Conservation (phyloP, 345 rosid species). For the Capsella bursapastoris region DNA sequence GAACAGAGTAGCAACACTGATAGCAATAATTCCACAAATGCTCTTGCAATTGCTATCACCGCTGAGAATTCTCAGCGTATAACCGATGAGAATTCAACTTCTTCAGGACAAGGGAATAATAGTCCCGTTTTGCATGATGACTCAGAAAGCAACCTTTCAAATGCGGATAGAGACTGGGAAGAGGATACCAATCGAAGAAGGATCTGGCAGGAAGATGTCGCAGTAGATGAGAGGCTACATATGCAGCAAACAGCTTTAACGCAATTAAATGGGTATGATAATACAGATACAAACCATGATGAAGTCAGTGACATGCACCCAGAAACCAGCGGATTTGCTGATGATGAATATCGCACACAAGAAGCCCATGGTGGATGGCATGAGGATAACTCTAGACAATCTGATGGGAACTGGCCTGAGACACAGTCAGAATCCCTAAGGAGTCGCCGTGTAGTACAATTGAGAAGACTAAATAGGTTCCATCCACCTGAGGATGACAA, state of each 20-base stretch:
- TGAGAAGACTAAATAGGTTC: conserved; percentile 85
- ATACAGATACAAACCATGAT: conserved; percentile 59
- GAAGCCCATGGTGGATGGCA: conserved; percentile 65
- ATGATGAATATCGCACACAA: conserved; percentile 53
- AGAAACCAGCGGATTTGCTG: conserved; percentile 54
- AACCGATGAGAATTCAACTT: conserved; percentile 50
- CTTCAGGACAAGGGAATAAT: conserved; percentile 53
- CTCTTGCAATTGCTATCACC: conserved; percentile 46
- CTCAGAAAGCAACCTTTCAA: conserved; percentile 50
- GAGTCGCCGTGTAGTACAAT: conserved; percentile 61
- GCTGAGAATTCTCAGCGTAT: conserved; percentile 53
- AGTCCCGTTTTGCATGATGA: conserved; percentile 53
- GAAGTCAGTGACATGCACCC: conserved; percentile 61
- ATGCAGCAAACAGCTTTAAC: conserved; percentile 54
- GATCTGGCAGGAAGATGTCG: conserved; percentile 54
- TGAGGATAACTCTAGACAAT: conserved; percentile 58
- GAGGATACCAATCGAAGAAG: conserved; percentile 55
- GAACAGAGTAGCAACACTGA: conserved; percentile 49
- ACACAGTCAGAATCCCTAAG: conserved; percentile 67
- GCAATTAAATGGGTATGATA: conserved; percentile 52
- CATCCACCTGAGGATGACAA: conserved; percentile 96
- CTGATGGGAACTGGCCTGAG: conserved; percentile 66
- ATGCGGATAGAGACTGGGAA: conserved; percentile 56
- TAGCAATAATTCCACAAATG: conserved; percentile 54
- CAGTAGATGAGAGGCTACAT: conserved; percentile 56